phyloP scores from a whole-genome alignment of 2,329 filamentous ascomycete species.

The Cladophialophora yegresii region DNA sequence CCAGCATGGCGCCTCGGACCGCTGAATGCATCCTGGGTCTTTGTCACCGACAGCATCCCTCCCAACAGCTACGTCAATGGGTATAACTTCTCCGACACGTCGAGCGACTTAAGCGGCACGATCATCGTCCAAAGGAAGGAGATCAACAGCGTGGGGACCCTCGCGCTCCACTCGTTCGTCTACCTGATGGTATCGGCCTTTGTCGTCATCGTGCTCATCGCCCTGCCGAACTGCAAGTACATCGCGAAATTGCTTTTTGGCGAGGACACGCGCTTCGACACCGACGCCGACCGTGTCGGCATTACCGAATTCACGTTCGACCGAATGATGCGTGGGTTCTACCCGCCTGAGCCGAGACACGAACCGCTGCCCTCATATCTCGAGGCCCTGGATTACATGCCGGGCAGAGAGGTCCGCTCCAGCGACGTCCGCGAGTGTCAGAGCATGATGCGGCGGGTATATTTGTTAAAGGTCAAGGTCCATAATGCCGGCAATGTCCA shows the following conservation, averaged over 20 bases:
- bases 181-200: background rate
- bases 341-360: background rate
- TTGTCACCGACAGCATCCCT: conserved; percentile 1
- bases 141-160: background rate
- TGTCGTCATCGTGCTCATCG: background rate
- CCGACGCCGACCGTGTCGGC: background rate
- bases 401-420: background rate
- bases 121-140: background rate
- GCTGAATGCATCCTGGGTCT: background rate
- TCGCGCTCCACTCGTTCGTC: background rate
- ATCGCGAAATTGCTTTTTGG: background rate
- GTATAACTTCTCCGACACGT: background rate
- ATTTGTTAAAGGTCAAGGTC: background rate
- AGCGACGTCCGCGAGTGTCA: background rate
- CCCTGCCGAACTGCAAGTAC: background rate
- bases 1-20: background rate
- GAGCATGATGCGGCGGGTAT: background rate
- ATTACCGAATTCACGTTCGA: background rate
- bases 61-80: background rate
- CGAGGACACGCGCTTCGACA: background rate
- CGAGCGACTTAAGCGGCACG: background rate
- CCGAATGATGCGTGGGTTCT: background rate
- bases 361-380: background rate
- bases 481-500: background rate
- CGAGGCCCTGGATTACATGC: background rate